Evolutionary conservation across 2,329 filamentous ascomycete genomes (phyloP), one percentile per base, ranked within the genome.

Genomic region (Colletotrichum sp.): DNA sequence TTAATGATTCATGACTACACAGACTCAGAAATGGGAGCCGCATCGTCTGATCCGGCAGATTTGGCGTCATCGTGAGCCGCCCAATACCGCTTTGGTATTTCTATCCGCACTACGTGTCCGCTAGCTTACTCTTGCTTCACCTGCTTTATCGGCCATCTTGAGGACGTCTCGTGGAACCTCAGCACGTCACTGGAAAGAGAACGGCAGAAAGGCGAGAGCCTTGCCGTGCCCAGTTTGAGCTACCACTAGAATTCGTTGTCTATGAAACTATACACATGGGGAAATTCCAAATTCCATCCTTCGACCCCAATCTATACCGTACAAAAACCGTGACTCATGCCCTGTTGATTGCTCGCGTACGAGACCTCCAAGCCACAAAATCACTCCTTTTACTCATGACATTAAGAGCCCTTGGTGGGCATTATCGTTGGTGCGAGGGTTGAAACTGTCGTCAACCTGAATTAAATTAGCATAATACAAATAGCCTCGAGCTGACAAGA

Each of bases 281-380:
- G 57, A 64, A 36, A 64, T 68, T 76, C 68, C 39, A 71, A n/a
- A 18, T 34, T n/a, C 44, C 55, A 72, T n/a, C 15, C 44, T 13
- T 59, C 32, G 18, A 16, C 62, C 68, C 72, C 60, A 66, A 15
- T 18, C 52, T 73, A 76, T 65, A 73, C 73, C 44, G 63, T 76
- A 76, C 73, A 76, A 72, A 67, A 76, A 76, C 32, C 6, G 32
- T 64, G 73, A 73, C n/a, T 34, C 57, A 68, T 71, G 63, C 26
- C 24, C 44, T 49, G 18, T 36, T 32, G 39, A 68, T n/a, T 62
- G 32, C 44, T 59, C 57, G 32, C 64, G 52, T 59, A 55, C 57
- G 36, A 76, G 64, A 52, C 64, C 72, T 68, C 70, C 70, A 76
- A 76, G 59, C 64, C 69, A 36, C 64, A 73, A 73, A 52, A 68